A percentile compares a stretch with the other conserved stretches of the same genome.
phyloP scores from a whole-genome alignment of 192 early-diverging fungal genomes.

The Cetraspora pellucida region DNA sequence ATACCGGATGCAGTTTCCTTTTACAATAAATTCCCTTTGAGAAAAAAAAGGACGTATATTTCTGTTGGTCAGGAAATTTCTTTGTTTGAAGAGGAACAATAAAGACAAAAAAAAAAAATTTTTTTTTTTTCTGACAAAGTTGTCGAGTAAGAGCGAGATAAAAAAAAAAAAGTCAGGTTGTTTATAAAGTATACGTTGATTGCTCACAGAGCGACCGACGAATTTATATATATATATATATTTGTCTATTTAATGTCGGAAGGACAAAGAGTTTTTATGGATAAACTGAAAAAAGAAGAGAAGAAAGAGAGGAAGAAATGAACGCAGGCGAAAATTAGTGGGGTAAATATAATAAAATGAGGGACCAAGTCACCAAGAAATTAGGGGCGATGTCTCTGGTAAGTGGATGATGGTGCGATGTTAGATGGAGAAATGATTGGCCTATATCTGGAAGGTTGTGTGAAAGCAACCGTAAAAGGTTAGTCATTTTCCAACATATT shows the following conservation, averaged over 20 bases:
- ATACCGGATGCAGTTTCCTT: background rate
- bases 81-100: background rate
- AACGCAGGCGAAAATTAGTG: background rate
- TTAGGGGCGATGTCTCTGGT: background rate
- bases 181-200: constrained; percentile 26
- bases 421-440: background rate
- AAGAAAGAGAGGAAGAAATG: background rate
- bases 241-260: constrained; percentile 21
- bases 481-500: background rate
- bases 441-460: background rate
- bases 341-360: constrained; percentile 18
- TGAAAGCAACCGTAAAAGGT: background rate
- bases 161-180: too few species aligned
- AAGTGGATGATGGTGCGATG: background rate
- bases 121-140: background rate
- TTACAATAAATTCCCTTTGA: background rate
- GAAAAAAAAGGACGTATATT: background rate
- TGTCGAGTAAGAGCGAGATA: background rate
- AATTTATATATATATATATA: constrained; percentile 3
- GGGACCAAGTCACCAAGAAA: background rate
- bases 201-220: constrained; percentile 31
- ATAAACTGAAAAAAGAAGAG: background rate
- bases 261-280: background rate
- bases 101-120: constrained; percentile 2
- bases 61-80: background rate